These are phyloP conservation scores for Schwanniomyces yamadae DNA, from an alignment of 805 yeast species.

Conservation along the genomic window DNA sequence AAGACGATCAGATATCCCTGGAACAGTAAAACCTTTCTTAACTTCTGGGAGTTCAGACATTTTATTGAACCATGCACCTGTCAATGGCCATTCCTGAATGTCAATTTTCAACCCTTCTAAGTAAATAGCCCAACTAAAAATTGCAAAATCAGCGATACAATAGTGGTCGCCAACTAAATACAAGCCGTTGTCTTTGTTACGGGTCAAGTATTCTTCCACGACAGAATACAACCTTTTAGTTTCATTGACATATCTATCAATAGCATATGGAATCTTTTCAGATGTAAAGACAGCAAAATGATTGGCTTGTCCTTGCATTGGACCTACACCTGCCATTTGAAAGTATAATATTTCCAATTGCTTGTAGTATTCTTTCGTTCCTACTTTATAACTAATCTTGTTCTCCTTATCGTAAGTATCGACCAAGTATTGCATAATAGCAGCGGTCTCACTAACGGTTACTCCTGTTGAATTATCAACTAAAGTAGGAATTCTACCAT, in stretches of 20 bases:
- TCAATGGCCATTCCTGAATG: constrained; percentile 36
- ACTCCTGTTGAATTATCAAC: constrained; percentile 42
- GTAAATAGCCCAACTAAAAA: constrained; percentile 44
- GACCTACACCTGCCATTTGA: constrained; percentile 54
- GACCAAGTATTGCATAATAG: constrained; percentile 57
- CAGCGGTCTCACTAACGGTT: constrained; percentile 58
- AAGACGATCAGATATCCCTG: neutral
- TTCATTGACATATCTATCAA: constrained; percentile 51
- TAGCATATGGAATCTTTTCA: constrained; percentile 55
- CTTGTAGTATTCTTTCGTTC: constrained; percentile 47
- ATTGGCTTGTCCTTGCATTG: constrained; percentile 61
- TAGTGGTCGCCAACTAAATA: constrained; percentile 61
- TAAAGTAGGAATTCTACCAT: constrained; percentile 63
- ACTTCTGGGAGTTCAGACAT: constrained; percentile 6
- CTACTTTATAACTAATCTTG: constrained; percentile 40
- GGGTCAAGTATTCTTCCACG: constrained; percentile 47
- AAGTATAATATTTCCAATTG: constrained; percentile 53
- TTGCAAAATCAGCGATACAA: constrained; percentile 57
- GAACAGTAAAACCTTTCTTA: constrained; percentile 8
- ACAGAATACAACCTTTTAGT: constrained; percentile 55
- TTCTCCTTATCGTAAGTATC: constrained; percentile 59
- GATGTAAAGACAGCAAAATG: constrained; percentile 47
- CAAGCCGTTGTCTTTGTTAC: constrained; percentile 42
- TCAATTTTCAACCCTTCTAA: constrained; percentile 24
- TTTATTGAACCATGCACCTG: constrained; percentile 40